These are phyloP conservation scores for Podaxis carcinomalis DNA, from an alignment of 768 basidiomycete species.

Conservation along the genomic window DNA sequence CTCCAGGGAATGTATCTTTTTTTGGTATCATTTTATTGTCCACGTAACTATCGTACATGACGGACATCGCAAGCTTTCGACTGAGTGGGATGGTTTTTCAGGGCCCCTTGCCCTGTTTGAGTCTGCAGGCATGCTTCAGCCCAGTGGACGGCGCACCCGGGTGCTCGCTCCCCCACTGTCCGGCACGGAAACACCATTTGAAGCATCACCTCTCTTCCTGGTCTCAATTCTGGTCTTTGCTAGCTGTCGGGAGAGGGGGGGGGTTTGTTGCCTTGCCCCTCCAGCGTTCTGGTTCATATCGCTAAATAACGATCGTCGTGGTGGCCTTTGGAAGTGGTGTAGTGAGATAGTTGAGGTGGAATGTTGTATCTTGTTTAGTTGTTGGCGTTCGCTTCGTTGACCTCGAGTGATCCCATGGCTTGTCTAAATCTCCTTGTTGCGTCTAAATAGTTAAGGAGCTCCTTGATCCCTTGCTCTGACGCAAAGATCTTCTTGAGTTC, in stretches of 20 bases:
- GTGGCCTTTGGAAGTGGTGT: neutral
- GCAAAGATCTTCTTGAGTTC: neutral
- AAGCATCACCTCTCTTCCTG: neutral
- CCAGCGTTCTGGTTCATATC: neutral
- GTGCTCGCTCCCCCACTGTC: neutral
- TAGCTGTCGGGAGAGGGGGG: neutral
- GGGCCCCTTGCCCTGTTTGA: neutral
- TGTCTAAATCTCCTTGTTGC: neutral
- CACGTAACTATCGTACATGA: no score
- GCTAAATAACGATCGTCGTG: neutral
- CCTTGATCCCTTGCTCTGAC: neutral
- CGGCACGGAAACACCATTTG: neutral
- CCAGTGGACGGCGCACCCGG: neutral
- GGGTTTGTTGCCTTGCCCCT: neutral
- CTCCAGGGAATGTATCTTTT: neutral
- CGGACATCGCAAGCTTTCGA: no score
- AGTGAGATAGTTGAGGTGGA: neutral
- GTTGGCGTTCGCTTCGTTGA: neutral
- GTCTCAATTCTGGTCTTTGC: no score
- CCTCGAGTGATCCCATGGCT: neutral
- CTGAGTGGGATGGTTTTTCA: neutral
- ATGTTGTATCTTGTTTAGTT: neutral
- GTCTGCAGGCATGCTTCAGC: neutral
- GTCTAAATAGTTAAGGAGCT: neutral
- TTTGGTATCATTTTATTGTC: neutral